Evolutionary conservation across 176 grass and related monocot species (phyloP).

Genomic region (Zea luxurians): DNA sequence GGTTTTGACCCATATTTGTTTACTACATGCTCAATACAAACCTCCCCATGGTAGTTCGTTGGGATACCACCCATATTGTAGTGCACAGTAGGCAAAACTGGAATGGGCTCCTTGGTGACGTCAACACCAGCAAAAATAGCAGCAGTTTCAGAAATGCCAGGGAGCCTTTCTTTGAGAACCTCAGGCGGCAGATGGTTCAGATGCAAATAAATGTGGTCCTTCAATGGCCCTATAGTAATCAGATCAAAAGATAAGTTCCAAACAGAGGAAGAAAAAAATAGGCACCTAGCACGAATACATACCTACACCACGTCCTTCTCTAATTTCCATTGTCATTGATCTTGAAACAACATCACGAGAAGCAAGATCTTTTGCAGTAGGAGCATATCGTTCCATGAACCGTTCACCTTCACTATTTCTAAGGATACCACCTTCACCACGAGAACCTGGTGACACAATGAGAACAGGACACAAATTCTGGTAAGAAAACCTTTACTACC

Average conservation of each 20-base stretch:
- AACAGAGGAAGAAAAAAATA: neutral
- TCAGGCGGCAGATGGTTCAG: slow-evolving; percentile 77
- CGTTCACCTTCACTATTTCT: no score
- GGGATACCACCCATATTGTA: slow-evolving; percentile 99
- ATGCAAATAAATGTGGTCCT: slow-evolving; percentile 93
- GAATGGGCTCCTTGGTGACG: slow-evolving; percentile 96
- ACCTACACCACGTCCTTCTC: no score
- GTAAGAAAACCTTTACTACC: no score
- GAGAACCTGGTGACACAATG: no score
- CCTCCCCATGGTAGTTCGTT: slow-evolving; percentile 94
- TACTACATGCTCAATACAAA: slow-evolving; percentile 30
- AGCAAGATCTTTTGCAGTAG: no score
- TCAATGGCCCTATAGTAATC: slow-evolving; percentile 66
- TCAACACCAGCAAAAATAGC: slow-evolving; percentile 97
- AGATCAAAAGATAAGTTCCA: slow-evolving; percentile 27
- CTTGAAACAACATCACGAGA: no score
- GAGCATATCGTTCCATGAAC: no score
- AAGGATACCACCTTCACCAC: no score
- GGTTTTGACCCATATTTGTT: neutral
- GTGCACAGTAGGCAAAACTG: slow-evolving; percentile 94
- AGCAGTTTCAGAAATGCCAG: slow-evolving; percentile 97
- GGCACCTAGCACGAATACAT: no score
- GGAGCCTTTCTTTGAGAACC: slow-evolving; percentile 93
- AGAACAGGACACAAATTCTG: no score
- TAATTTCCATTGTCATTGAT: no score